phyloP scores from a whole-genome alignment of 495 filamentous ascomycete species.

The Penicillium simplicissimum region DNA sequence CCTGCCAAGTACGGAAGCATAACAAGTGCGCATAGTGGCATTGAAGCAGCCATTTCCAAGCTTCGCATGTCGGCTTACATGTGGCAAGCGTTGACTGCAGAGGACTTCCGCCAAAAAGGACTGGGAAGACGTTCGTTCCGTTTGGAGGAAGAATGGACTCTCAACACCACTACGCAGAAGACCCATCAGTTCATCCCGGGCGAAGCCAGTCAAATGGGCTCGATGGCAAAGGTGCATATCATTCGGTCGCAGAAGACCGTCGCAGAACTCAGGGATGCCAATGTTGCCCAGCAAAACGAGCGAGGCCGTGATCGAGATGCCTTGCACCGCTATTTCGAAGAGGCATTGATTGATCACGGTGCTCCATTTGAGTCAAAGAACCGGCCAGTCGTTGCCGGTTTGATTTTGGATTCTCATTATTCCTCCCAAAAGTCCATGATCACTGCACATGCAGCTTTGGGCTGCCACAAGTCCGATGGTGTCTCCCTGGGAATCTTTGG shows the following conservation, averaged over 20 bases:
- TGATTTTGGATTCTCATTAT: constrained; percentile 21
- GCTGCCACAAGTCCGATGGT: constrained; percentile 39
- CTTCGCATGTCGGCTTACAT: constrained; percentile 54
- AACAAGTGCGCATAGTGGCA: constrained; percentile 37
- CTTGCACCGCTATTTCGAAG: constrained; percentile 39
- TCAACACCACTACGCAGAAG: constrained; percentile 32
- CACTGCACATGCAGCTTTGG: constrained; percentile 45
- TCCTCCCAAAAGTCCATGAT: constrained; percentile 36
- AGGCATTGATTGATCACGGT: not conserved
- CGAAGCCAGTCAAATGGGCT: constrained; percentile 23
- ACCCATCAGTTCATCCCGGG: constrained; percentile 14
- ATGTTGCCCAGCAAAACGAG: constrained; percentile 38
- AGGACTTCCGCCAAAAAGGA: constrained; percentile 47
- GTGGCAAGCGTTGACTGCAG: constrained; percentile 52
- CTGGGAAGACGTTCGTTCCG: constrained; percentile 52
- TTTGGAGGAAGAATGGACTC: constrained; percentile 50
- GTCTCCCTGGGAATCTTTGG: constrained; percentile 50
- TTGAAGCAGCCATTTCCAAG: constrained; percentile 48
- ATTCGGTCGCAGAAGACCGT: constrained; percentile 44
- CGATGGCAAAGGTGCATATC: constrained; percentile 50
- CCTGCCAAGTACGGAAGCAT: constrained; percentile 33
- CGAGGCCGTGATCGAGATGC: constrained; percentile 28
- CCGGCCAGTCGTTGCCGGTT: not conserved
- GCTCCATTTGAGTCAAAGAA: not conserved
- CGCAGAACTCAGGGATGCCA: constrained; percentile 34